These are phyloP conservation scores for Geoglossum cookeanum DNA, from an alignment of 2,329 filamentous ascomycete species.

Conservation along the genomic window DNA sequence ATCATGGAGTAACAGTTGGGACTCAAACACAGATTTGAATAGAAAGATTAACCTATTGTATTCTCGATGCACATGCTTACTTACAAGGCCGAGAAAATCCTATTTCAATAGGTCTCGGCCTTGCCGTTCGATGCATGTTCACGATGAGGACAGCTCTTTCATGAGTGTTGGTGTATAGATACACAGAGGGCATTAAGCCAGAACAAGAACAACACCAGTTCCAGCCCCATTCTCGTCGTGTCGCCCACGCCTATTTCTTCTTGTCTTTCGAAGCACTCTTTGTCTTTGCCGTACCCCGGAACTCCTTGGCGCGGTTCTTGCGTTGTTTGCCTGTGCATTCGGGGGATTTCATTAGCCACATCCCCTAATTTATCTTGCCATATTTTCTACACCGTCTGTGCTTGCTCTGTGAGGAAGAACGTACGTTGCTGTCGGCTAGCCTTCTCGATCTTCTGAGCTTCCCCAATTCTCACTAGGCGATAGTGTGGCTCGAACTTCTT, in stretches of 20 bases:
- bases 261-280: slow-evolving; percentile 91
- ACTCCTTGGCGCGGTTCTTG: slow-evolving; percentile 99
- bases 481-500: slow-evolving; percentile 99
- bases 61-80: background rate
- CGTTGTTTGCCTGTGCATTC: slow-evolving; percentile 79
- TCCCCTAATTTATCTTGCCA: slow-evolving; percentile 6
- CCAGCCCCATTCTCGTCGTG: background rate
- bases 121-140: background rate
- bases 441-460: slow-evolving; percentile 90
- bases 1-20: background rate
- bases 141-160: background rate
- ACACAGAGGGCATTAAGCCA: background rate
- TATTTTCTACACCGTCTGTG: background rate
- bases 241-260: slow-evolving; percentile 39
- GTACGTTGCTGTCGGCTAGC: slow-evolving; percentile 96
- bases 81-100: background rate
- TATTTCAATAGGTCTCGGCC: background rate
- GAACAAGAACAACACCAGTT: background rate
- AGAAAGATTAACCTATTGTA: background rate
- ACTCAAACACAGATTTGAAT: background rate
- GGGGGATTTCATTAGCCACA: background rate
- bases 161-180: slow-evolving; percentile 1
- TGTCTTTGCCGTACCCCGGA: slow-evolving; percentile 93
- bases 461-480: slow-evolving; percentile 84
- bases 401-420: slow-evolving; percentile 26